These are phyloP conservation scores for Coemansia reversa DNA, from an alignment of 192 early-diverging fungal genomes.

Conservation along the genomic window DNA sequence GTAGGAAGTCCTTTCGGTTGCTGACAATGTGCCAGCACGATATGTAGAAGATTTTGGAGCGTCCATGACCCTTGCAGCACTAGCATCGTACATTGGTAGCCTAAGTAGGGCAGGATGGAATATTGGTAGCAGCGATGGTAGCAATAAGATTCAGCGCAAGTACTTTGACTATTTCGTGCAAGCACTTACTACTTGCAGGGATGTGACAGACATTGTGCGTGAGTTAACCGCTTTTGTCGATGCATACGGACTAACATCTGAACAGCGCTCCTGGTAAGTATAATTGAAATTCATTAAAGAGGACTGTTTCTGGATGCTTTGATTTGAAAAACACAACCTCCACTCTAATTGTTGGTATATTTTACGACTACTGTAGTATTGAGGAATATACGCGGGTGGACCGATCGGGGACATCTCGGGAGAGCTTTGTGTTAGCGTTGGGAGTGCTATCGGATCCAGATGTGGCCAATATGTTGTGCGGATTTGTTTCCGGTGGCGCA, in stretches of 20 bases:
- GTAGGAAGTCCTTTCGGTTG: slow-evolving; percentile 32
- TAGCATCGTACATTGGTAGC: slow-evolving; percentile 52
- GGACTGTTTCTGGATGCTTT: no score
- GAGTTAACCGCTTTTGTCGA: slow-evolving; percentile 42
- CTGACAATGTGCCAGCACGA: slow-evolving; percentile 21
- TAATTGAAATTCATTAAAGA: background rate
- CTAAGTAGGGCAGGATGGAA: slow-evolving; percentile 48
- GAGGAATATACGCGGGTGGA: slow-evolving; percentile 20
- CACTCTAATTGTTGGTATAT: no score
- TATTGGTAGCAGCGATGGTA: slow-evolving; percentile 1
- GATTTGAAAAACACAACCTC: no score
- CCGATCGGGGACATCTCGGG: slow-evolving; percentile 31
- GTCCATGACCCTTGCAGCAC: slow-evolving; percentile 53
- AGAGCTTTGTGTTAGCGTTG: slow-evolving; percentile 45
- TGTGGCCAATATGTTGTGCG: slow-evolving; percentile 25
- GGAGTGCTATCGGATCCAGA: slow-evolving; percentile 22
- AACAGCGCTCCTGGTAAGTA: slow-evolving; percentile 33
- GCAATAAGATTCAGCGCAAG: background rate
- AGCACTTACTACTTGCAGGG: slow-evolving; percentile 26
- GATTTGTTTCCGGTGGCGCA: slow-evolving; percentile 11
- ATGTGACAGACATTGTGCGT: slow-evolving; percentile 17
- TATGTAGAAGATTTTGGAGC: slow-evolving; percentile 62
- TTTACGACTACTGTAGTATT: slow-evolving; percentile 13
- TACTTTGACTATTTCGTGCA: slow-evolving; percentile 37
- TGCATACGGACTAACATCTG: slow-evolving; percentile 23